phyloP scores from a whole-genome alignment of 2,329 filamentous ascomycete species.

The Aspergillus hortae region DNA sequence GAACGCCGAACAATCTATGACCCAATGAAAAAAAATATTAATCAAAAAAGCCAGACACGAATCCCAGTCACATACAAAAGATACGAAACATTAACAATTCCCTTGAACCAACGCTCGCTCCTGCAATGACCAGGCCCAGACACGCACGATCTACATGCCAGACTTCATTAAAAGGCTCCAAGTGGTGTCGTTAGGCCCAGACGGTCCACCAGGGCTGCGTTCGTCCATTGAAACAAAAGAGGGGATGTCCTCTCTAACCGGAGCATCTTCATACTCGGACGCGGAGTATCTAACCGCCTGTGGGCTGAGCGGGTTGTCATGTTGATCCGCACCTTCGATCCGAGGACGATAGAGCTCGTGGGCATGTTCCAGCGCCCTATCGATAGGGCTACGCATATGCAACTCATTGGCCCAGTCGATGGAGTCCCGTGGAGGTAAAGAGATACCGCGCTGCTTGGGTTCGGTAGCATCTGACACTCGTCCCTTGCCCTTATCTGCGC shows the following conservation, averaged over 20 bases:
- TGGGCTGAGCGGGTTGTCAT: conserved; percentile 3
- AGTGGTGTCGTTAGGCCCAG: background rate
- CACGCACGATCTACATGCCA: background rate
- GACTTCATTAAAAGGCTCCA: conserved; percentile 2
- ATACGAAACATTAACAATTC: no score
- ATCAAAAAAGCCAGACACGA: no score
- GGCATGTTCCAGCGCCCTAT: background rate
- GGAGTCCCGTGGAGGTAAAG: background rate
- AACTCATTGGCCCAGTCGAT: conserved; percentile 5
- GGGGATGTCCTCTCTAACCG: background rate
- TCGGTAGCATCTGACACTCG: background rate
- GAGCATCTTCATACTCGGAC: conserved; percentile 6
- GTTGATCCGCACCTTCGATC: conserved; percentile 1
- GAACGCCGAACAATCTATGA: background rate
- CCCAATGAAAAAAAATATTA: background rate
- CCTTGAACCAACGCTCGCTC: no score
- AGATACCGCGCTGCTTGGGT: background rate
- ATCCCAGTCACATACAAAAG: no score
- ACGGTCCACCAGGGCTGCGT: no score
- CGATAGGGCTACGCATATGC: background rate
- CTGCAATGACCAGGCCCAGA: background rate
- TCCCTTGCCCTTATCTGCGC: background rate
- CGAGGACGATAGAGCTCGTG: background rate
- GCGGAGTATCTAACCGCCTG: background rate
- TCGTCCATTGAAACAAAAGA: no score